Base-by-base conservation (phyloP, 1,139 yeast genomes). In the Saccharomyces hybrid region DNA sequence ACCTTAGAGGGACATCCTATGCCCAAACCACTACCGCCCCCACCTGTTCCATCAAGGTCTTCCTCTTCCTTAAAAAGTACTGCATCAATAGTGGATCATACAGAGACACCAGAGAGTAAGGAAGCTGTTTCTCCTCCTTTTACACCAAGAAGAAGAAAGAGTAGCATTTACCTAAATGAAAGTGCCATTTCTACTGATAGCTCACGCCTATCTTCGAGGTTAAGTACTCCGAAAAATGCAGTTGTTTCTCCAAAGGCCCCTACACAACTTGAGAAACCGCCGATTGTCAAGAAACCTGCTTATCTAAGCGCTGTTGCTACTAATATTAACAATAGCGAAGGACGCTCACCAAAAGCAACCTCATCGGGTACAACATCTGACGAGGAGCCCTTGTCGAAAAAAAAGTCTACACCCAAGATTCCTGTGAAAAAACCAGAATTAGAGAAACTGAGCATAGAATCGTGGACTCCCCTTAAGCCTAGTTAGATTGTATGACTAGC, bases 401-500 rank as follows among this genome's bases (percentile, higher is more conserved):
- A 49, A 28, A 52, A 52, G 26, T 14, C 23, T 16, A 51, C 52
- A 11, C 66, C 67, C 2, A 52, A 54, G 2, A 56, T 58, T 16
- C 67, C 64, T n/a, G 56, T 56, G 11, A 66, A 61, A 52, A 63
- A 62, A 41, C 67, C 66, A 19, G 62, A 62, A 34, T 46, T 62
- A 42, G 66, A 60, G 31, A 53, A 56, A 16, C 58, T 64, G 59
- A 63, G 71, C n/a, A 71, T 80, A 78, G 73, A 79, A 19, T 80
- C 80, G 46, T 81, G 85, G 85, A 77, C 77, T 54, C 84, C 85
- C 6, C 68, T 80, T 52, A 75, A 78, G 5, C 84, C 84, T 1
- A 78, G 78, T 59, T 79, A 68, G 23, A 23, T 46, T 26, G 32
- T 46, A 44, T 27, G 3, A 26, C 9, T 28, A 29, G 2, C 11